A percentile compares a stretch with the other conserved stretches of the same genome.
Evolutionary conservation across 129 eudicot species (phyloP).

Genomic region (Flaveria trinervia): DNA sequence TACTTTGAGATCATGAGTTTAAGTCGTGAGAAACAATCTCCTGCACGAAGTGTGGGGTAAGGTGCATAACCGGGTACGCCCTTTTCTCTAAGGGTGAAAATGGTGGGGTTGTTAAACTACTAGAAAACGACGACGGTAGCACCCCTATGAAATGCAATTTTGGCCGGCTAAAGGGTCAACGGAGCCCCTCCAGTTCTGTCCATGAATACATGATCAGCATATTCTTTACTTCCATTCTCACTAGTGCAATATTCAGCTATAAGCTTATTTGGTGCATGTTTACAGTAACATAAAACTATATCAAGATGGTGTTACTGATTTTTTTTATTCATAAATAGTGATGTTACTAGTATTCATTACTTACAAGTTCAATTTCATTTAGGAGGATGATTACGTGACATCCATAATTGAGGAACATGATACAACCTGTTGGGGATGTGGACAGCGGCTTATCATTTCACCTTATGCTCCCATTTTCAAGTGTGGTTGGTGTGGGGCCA

Average conservation of each 20-base stretch:
- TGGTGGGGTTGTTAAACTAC: neutral
- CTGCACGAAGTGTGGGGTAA: too few relatives aligned
- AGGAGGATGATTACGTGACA: slow-evolving; percentile 61
- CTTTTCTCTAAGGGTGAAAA: neutral
- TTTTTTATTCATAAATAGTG: neutral
- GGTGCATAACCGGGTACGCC: too few relatives aligned
- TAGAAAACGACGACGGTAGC: neutral
- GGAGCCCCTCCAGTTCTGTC: neutral
- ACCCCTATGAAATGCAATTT: neutral
- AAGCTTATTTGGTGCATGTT: neutral
- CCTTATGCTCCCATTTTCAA: slow-evolving; percentile 75
- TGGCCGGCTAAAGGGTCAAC: neutral
- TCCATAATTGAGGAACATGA: slow-evolving; percentile 56
- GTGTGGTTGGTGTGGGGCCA: slow-evolving; percentile 99
- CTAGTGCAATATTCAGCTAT: neutral
- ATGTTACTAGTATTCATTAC: neutral
- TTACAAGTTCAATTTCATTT: slow-evolving; percentile 16
- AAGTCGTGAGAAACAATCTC: too few relatives aligned
- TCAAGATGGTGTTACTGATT: neutral
- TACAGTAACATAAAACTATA: neutral
- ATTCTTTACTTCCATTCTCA: neutral
- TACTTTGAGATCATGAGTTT: too few relatives aligned
- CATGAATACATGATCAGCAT: neutral
- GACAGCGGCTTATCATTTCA: slow-evolving; percentile 71
- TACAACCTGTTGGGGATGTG: slow-evolving; percentile 97